phyloP scores from a whole-genome alignment of 2,329 filamentous ascomycete species.

The Xylaria sp. region DNA sequence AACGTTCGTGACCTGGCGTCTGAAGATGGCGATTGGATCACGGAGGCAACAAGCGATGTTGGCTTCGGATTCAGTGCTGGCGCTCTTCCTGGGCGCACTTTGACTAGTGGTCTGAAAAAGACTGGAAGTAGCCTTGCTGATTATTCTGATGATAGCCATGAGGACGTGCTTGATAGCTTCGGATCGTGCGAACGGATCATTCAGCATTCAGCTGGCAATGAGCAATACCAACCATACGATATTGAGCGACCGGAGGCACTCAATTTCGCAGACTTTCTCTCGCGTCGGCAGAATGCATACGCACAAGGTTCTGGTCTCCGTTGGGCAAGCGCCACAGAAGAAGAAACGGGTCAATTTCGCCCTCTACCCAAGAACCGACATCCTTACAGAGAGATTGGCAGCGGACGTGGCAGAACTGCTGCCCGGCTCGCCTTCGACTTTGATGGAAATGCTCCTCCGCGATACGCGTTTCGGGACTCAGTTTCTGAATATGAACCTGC shows the following conservation, averaged over 20 bases:
- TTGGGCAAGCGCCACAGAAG: slow-evolving; percentile 23
- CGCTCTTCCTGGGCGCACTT: not conserved
- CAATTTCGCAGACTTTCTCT: slow-evolving; percentile 34
- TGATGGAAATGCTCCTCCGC: slow-evolving; percentile 38
- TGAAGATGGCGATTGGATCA: slow-evolving; percentile 54
- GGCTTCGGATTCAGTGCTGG: slow-evolving; percentile 36
- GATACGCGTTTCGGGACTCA: slow-evolving; percentile 49
- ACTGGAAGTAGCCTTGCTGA: slow-evolving; percentile 60
- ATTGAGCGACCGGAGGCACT: slow-evolving; percentile 36
- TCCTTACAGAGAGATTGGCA: slow-evolving; percentile 34
- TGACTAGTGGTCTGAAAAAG: slow-evolving; percentile 35
- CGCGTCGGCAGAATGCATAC: slow-evolving; percentile 35
- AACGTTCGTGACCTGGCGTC: slow-evolving; percentile 14
- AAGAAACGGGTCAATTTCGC: slow-evolving; percentile 12
- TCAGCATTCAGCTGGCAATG: slow-evolving; percentile 32
- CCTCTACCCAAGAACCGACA: slow-evolving; percentile 35
- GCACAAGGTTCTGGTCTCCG: slow-evolving; percentile 37
- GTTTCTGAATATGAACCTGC: slow-evolving; percentile 42
- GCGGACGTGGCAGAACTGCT: slow-evolving; percentile 22
- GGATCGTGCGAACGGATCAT: slow-evolving; percentile 41
- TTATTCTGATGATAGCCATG: slow-evolving; percentile 53
- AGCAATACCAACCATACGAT: slow-evolving; percentile 28
- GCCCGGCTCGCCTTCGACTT: slow-evolving; percentile 39
- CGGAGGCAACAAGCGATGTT: slow-evolving; percentile 50
- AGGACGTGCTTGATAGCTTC: slow-evolving; percentile 21